Percentiles rank a stretch among this genome's conserved stretches.
phyloP scores from a whole-genome alignment of 345 rosid species.

The Hypericum androsaemum region DNA sequence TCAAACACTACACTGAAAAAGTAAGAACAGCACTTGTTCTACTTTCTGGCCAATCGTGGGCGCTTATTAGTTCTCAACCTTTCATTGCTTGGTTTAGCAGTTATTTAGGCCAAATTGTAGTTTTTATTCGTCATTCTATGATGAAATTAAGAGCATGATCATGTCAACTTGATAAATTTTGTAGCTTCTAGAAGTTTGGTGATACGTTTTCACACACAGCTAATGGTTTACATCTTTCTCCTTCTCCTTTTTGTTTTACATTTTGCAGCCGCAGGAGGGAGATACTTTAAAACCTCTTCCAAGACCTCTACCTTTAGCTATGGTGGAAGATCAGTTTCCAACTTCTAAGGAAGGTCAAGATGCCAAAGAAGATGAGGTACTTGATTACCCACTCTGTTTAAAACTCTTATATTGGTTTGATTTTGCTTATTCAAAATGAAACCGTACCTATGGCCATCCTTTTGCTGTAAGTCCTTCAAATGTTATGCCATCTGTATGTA shows the following conservation, averaged over 20 bases:
- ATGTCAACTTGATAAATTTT: neutral
- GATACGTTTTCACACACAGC: neutral
- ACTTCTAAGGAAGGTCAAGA: conserved; percentile 31
- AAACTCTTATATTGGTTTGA: too few species aligned
- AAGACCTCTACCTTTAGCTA: conserved; percentile 52
- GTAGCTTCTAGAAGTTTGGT: neutral
- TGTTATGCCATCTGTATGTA: too few species aligned
- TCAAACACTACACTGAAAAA: too few species aligned
- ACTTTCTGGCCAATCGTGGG: too few species aligned
- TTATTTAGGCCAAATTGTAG: too few species aligned
- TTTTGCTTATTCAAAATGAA: conserved; percentile 13
- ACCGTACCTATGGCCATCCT: too few species aligned
- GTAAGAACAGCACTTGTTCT: too few species aligned
- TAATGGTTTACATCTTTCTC: conserved; percentile 14
- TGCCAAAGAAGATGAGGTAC: conserved; percentile 36
- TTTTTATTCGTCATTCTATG: neutral
- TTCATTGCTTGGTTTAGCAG: too few species aligned
- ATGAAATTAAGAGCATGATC: neutral
- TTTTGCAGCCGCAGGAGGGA: conserved; percentile 42
- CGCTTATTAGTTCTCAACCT: too few species aligned
- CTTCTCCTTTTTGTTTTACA: conserved; percentile 7
- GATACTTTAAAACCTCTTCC: conserved; percentile 56
- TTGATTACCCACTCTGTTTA: too few species aligned
- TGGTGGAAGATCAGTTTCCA: conserved; percentile 24
- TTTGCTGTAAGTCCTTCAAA: too few species aligned